Percentiles rank a stretch among this genome's conserved stretches.
Evolutionary conservation across 2,329 filamentous ascomycete species (phyloP).

Genomic region (Fusarium sp.): DNA sequence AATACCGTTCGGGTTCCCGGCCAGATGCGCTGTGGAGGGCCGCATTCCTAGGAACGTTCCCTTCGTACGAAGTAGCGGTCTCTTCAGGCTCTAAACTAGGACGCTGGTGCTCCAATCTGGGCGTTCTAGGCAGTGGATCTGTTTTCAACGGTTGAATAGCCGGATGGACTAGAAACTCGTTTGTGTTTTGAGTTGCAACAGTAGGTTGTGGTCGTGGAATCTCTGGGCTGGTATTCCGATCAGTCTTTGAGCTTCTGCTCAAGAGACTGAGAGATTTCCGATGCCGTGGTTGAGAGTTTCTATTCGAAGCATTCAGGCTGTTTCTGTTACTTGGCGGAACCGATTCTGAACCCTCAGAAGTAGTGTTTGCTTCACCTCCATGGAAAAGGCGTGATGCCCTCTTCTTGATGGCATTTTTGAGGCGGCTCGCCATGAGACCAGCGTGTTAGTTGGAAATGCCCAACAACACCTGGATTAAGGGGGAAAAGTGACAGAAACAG

Average conservation of each 20-base stretch:
- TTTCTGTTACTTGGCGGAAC: neutral
- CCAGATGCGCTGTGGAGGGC: neutral
- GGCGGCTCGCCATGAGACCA: constrained; percentile 22
- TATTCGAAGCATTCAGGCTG: neutral
- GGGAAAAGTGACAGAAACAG: neutral
- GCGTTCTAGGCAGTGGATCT: constrained; percentile 21
- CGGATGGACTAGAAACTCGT: constrained; percentile 25
- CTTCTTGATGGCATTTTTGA: constrained; percentile 36
- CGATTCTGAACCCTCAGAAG: neutral
- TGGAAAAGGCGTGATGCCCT: constrained; percentile 31
- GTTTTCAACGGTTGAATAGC: constrained; percentile 25
- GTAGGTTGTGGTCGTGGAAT: neutral
- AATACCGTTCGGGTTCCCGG: neutral
- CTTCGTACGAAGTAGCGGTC: neutral
- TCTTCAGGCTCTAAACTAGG: constrained; percentile 11
- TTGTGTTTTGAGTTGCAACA: neutral
- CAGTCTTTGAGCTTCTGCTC: constrained; percentile 16
- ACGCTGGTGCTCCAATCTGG: constrained; percentile 24
- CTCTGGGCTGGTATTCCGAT: neutral
- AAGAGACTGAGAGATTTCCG: constrained; percentile 21
- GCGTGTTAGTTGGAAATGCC: neutral
- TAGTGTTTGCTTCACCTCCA: neutral
- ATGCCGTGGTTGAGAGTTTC: constrained; percentile 8
- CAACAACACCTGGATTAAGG: neutral
- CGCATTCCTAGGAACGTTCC: neutral